phyloP scores from a whole-genome alignment of 768 basidiomycete genomes.

The Trametes meyenii region DNA sequence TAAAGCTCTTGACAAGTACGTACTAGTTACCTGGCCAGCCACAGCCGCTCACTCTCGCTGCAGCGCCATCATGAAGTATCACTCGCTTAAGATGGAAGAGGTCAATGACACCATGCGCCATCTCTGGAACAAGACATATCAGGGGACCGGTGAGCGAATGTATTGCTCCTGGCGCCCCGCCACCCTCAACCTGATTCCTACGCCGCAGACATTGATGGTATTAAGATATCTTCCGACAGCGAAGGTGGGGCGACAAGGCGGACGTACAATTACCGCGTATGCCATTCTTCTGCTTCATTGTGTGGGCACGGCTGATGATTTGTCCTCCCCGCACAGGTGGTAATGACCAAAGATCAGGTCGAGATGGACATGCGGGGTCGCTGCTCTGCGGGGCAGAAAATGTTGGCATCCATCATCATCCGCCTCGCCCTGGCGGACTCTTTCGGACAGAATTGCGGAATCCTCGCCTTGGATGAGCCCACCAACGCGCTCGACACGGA shows the following conservation, averaged over 20 bases:
- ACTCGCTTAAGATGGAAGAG: slow-evolving; percentile 97
- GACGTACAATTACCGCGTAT: slow-evolving; percentile 94
- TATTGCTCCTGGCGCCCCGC: background rate
- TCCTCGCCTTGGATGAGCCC: slow-evolving; percentile 96
- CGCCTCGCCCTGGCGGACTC: slow-evolving; percentile 96
- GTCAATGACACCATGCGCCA: slow-evolving; percentile 98
- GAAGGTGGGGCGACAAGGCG: slow-evolving; percentile 90
- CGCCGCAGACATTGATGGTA: slow-evolving; percentile 89
- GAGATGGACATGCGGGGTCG: slow-evolving; percentile 99
- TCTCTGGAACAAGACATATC: slow-evolving; percentile 98
- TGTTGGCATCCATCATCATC: slow-evolving; percentile 97
- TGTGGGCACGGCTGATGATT: slow-evolving; percentile 14
- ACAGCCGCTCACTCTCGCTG: slow-evolving; percentile 19
- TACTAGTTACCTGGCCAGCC: slow-evolving; percentile 1
- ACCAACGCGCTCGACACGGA: slow-evolving; percentile 96
- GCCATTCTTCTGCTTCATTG: slow-evolving; percentile 28
- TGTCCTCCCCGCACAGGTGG: slow-evolving; percentile 59
- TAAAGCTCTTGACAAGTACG: slow-evolving; percentile 95
- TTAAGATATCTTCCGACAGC: slow-evolving; percentile 91
- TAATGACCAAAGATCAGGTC: slow-evolving; percentile 98
- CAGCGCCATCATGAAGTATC: slow-evolving; percentile 99
- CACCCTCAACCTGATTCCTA: slow-evolving; percentile 10
- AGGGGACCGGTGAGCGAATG: slow-evolving; percentile 79
- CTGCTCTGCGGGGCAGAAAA: slow-evolving; percentile 98
- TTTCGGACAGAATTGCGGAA: slow-evolving; percentile 97